Evolutionary conservation across 257 asterid genomes (phyloP), one percentile per base, ranked within the genome.

Genomic region (Paulownia fortunei): DNA sequence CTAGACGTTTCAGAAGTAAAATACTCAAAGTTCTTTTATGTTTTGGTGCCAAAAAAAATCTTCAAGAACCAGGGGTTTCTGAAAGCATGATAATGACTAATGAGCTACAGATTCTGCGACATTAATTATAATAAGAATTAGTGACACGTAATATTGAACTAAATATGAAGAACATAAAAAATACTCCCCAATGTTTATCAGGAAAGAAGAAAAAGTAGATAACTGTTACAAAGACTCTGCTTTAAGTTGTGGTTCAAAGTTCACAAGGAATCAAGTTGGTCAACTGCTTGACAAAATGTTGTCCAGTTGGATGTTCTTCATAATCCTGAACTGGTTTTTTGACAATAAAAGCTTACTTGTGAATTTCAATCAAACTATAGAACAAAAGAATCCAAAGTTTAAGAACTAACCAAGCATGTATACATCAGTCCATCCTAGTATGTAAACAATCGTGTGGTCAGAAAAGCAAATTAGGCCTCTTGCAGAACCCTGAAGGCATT

Each of bases 1-100:
- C 81, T 69, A 69, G 82, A 59, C 23, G 18, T 52, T 32, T 34
- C 3, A 15, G 51, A 61, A 24, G 41, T 39, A 16, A 62, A 27
- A 71, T n/a, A 21, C 8, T 19, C 16, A 6, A 30, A 16, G 21
- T 41, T 73, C 69, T 73, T 51, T 15, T 16, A 27, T n/a, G 49
- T 51, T 72, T 52, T 21, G n/a, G 63, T 32, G 65, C 27, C 39
- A 34, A 64, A 13, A 51, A 2, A 7, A 21, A 1, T 26, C 21
- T 54, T 19, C 11, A 7, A 55, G 32, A 21, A 23, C 10, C 32
- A 39, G 9, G 55, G 72, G 37, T 21, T 56, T 21, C 21, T 55
- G 21, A 66, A 66, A 12, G 66, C 54, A 65, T 34, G 58, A 65
- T 8, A 18, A 2, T 44, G 15, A 44, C n/a, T 9, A 39, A 27